phyloP scores from a whole-genome alignment of 2,329 filamentous ascomycete genomes.

The Drechslerella dactyloides region DNA sequence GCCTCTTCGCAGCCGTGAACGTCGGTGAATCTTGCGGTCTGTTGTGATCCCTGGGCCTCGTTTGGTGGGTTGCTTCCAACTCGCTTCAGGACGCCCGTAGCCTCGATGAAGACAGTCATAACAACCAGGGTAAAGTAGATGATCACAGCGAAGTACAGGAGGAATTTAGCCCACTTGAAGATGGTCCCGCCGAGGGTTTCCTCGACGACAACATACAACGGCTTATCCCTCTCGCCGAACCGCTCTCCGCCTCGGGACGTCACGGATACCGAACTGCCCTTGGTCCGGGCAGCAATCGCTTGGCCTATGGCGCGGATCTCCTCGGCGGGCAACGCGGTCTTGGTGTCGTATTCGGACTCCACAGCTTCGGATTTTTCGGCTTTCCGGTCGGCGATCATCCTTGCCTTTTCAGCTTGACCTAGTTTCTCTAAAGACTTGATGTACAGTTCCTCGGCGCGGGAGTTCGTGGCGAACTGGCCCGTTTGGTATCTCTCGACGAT shows the following conservation, averaged over 20 bases:
- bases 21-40: conserved; percentile 87
- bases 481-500: conserved; percentile 88
- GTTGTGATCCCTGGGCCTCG: conserved; percentile 89
- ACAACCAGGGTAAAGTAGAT: conserved; percentile 80
- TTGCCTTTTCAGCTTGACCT: conserved; percentile 56
- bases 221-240: conserved; percentile 77
- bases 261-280: conserved; percentile 70
- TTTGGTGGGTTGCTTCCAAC: conserved; percentile 74
- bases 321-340: conserved; percentile 59
- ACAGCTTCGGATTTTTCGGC: conserved; percentile 57
- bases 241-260: conserved; percentile 59
- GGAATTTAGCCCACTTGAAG: conserved; percentile 90
- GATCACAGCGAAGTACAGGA: conserved; percentile 77
- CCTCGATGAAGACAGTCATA: conserved; percentile 82
- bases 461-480: conserved; percentile 80
- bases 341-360: conserved; percentile 60
- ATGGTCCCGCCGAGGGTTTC: conserved; percentile 79
- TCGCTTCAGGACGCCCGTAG: conserved; percentile 78
- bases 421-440: conserved; percentile 68
- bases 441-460: conserved; percentile 78
- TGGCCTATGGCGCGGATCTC: conserved; percentile 79
- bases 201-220: conserved; percentile 95
- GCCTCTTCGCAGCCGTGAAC: conserved; percentile 98
- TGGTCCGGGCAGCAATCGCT: conserved; percentile 75
- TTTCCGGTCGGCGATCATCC: conserved; percentile 56